These are phyloP conservation scores for Pseudozyma flocculosa DNA, from an alignment of 1,284 basidiomycete species.

Conservation along the genomic window DNA sequence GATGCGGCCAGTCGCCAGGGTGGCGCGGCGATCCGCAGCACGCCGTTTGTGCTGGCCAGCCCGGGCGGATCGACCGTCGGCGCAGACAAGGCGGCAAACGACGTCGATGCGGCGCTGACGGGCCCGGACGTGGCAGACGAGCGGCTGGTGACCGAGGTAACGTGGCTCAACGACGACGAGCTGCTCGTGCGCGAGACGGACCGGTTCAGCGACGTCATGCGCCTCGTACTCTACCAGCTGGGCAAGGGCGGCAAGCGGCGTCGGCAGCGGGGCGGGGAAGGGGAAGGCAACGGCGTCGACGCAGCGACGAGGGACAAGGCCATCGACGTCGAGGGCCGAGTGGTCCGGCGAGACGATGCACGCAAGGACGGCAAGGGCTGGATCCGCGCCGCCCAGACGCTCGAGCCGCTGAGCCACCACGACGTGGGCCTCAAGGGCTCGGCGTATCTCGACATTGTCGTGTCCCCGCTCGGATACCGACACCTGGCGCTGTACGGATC, in stretches of 20 bases:
- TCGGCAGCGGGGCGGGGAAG: not conserved
- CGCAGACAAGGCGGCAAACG: constrained; percentile 48
- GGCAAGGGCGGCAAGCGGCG: not conserved
- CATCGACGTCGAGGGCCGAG: constrained; percentile 40
- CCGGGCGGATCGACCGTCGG: constrained; percentile 19
- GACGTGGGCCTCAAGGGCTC: constrained; percentile 20
- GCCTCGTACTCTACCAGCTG: constrained; percentile 37
- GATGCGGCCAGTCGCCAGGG: not conserved
- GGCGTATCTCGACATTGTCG: constrained; percentile 45
- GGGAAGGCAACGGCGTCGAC: not conserved
- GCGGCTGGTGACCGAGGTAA: constrained; percentile 71
- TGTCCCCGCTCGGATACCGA: constrained; percentile 29
- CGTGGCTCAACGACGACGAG: constrained; percentile 77
- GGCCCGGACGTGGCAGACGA: constrained; percentile 63
- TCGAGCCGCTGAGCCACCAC: constrained; percentile 33
- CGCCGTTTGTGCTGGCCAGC: constrained; percentile 19
- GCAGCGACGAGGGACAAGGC: constrained; percentile 1
- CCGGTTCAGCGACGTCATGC: constrained; percentile 43
- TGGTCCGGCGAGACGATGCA: constrained; percentile 68
- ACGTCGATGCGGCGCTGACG: constrained; percentile 63
- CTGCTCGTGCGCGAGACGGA: constrained; percentile 85
- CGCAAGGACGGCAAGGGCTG: constrained; percentile 77
- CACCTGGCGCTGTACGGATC: constrained; percentile 44
- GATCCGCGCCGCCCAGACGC: constrained; percentile 67
- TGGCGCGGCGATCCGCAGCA: constrained; percentile 8